Conservation (phyloP, 768 basidiomycete genomes). For the Lyophyllum atratum region DNA sequence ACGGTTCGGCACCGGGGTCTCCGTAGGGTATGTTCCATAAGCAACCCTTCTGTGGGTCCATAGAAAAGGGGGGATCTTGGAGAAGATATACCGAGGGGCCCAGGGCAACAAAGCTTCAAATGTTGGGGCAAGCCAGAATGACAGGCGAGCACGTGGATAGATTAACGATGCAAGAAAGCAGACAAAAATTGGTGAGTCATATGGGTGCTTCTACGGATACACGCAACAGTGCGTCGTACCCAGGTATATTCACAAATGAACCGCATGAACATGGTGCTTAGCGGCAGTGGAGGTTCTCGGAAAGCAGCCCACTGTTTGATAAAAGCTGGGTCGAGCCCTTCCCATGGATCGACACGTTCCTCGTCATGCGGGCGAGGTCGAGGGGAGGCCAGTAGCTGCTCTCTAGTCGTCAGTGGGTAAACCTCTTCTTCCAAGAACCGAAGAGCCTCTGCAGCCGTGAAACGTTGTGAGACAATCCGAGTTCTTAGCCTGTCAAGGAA, state of each 20-base stretch:
- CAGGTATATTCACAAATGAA: not conserved
- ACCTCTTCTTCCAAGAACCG: conserved; percentile 23
- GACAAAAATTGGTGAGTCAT: too few species aligned
- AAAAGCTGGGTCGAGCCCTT: conserved; percentile 16
- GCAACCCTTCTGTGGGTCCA: too few species aligned
- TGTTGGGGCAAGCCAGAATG: too few species aligned
- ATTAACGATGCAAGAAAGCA: too few species aligned
- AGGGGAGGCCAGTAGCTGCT: not conserved
- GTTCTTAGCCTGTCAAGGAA: conserved; percentile 29
- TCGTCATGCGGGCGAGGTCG: not conserved
- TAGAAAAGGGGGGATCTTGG: too few species aligned
- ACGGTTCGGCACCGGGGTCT: too few species aligned
- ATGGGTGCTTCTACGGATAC: not conserved
- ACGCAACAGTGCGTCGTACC: not conserved
- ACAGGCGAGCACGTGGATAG: too few species aligned
- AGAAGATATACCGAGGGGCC: too few species aligned
- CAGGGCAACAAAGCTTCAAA: too few species aligned
- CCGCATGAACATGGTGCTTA: not conserved
- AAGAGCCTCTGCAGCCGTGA: conserved; percentile 27
- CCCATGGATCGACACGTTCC: conserved; percentile 24
- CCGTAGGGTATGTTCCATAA: too few species aligned
- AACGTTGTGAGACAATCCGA: conserved; percentile 19
- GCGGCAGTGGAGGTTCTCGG: conserved; percentile 16
- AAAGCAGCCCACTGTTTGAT: conserved; percentile 18
- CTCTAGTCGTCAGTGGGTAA: not conserved